These are phyloP conservation scores for Rubus idaeus DNA, from an alignment of 306 rosid species.

Conservation along the genomic window DNA sequence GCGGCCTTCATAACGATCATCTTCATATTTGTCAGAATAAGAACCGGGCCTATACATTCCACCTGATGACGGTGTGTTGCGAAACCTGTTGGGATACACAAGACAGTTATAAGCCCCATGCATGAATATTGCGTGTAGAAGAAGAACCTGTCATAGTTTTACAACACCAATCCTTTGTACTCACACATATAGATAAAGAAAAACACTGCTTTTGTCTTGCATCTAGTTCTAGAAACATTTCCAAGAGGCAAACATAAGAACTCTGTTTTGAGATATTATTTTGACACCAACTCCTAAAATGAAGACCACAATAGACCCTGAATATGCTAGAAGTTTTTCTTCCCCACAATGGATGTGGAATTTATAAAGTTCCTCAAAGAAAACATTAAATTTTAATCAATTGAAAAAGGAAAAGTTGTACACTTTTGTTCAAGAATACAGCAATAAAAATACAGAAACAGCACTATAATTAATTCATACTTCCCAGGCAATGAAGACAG, in stretches of 20 bases:
- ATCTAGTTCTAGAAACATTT: background rate
- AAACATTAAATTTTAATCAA: background rate
- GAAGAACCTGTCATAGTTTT: background rate
- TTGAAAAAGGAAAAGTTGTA: background rate
- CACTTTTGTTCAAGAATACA: background rate
- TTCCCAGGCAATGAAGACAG: background rate
- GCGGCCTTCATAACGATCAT: slow-evolving; percentile 59
- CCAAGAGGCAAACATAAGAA: background rate
- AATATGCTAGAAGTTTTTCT: background rate
- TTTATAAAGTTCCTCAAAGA: background rate
- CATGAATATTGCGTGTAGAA: background rate
- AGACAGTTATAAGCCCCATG: slow-evolving; percentile 9
- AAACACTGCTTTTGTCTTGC: background rate
- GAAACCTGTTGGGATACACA: slow-evolving; percentile 60
- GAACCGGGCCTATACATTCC: slow-evolving; percentile 86
- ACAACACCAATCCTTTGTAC: background rate
- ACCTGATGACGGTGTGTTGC: slow-evolving; percentile 51
- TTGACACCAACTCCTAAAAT: background rate
- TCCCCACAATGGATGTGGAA: background rate
- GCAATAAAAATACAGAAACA: background rate
- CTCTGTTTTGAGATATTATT: background rate
- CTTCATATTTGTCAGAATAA: slow-evolving; percentile 70
- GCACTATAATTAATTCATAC: background rate
- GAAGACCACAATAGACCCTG: background rate
- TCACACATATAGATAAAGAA: background rate